Conservation (phyloP, 257 asterid species). For the Nicotiana attenuata region DNA sequence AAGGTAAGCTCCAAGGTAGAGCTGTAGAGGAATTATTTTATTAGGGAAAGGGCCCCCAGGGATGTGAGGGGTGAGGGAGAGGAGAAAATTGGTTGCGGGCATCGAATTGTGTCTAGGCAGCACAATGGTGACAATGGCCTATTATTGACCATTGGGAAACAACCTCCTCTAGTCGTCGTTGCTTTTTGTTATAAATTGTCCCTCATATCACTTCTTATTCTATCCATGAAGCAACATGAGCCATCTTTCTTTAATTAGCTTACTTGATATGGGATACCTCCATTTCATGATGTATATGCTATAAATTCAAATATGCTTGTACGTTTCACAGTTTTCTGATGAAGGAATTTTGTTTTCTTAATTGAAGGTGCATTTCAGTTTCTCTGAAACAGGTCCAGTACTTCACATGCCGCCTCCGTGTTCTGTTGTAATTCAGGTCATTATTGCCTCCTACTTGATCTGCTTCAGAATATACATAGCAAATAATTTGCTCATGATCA, state of each 20-base stretch:
- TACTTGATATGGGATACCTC: not conserved
- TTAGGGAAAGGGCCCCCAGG: not conserved
- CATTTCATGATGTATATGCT: not conserved
- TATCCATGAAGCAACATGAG: slow-evolving; percentile 3
- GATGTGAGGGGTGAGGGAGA: not conserved
- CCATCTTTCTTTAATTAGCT: not conserved
- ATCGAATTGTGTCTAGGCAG: not conserved
- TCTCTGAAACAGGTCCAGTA: slow-evolving; percentile 60
- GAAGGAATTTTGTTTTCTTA: slow-evolving; percentile 20
- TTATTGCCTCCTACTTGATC: slow-evolving; percentile 8
- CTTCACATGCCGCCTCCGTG: slow-evolving; percentile 89
- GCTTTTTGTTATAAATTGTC: not conserved
- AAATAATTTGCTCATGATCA: not conserved
- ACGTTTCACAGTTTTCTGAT: slow-evolving; percentile 11
- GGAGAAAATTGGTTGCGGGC: not conserved
- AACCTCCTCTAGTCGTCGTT: not conserved
- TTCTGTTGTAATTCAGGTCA: slow-evolving; percentile 82
- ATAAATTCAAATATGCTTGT: not conserved
- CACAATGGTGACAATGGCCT: not conserved
- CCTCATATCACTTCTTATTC: not conserved
- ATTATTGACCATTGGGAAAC: not conserved
- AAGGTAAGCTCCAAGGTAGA: not conserved
- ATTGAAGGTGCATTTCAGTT: slow-evolving; percentile 69
- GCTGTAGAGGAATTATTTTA: not conserved
- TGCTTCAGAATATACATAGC: not conserved